Conservation (phyloP, 805 yeast genomes). For the Candida wancherniae region DNA sequence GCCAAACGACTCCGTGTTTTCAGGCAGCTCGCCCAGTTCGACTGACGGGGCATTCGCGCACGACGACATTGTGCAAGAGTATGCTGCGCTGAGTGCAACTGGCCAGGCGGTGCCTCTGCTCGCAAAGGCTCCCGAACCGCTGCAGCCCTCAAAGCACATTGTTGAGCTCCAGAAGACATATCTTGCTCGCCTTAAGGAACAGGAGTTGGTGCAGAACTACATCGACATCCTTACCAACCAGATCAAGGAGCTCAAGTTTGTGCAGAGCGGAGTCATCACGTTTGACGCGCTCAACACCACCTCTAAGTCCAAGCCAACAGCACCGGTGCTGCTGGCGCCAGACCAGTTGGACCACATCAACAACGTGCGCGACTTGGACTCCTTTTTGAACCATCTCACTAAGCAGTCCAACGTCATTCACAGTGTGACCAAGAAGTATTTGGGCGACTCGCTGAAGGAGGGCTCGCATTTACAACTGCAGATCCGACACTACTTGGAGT, state of each 20-base stretch:
- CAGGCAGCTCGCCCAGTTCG: neutral
- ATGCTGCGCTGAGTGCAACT: slow-evolving; percentile 2
- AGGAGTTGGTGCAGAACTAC: slow-evolving; percentile 38
- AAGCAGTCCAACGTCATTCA: slow-evolving; percentile 36
- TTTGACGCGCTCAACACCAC: slow-evolving; percentile 33
- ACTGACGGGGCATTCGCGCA: neutral
- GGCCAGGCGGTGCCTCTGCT: neutral
- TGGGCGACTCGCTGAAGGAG: slow-evolving; percentile 10
- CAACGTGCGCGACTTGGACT: slow-evolving; percentile 37
- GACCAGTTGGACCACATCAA: slow-evolving; percentile 37
- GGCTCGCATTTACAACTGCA: slow-evolving; percentile 16
- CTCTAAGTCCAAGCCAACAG: slow-evolving; percentile 7
- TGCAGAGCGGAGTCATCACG: slow-evolving; percentile 41
- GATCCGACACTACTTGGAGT: slow-evolving; percentile 19
- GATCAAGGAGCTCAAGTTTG: slow-evolving; percentile 39
- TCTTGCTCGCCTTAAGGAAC: slow-evolving; percentile 37
- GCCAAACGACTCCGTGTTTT: neutral
- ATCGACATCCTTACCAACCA: slow-evolving; percentile 40
- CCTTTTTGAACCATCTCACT: slow-evolving; percentile 33
- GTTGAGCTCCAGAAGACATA: slow-evolving; percentile 28
- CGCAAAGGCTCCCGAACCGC: slow-evolving; percentile 1
- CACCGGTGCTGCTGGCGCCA: slow-evolving; percentile 12
- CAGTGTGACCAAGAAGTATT: slow-evolving; percentile 32
- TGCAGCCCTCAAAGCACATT: slow-evolving; percentile 13
- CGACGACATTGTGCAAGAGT: too few species aligned